Percentiles rank a stretch among this genome's conserved stretches.
These are phyloP conservation scores for Marasmius tenuissimus DNA, from an alignment of 1,284 basidiomycete species.

Conservation along the genomic window DNA sequence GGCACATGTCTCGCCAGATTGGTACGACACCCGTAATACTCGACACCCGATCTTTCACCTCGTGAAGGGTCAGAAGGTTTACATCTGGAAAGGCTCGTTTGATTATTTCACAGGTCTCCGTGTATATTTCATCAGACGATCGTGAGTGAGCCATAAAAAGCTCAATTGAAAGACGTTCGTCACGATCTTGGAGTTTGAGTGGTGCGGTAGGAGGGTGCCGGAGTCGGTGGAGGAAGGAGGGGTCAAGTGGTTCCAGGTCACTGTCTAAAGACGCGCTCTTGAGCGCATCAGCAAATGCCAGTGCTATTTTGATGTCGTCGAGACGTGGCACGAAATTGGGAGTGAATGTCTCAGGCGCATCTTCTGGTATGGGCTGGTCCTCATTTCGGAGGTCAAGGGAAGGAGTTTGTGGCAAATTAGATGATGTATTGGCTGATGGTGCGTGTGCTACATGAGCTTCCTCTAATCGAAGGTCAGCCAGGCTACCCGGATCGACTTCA, in stretches of 20 bases:
- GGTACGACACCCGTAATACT: conserved; percentile 29
- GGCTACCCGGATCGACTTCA: too few species aligned
- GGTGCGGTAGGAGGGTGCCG: conserved; percentile 4
- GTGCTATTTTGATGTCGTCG: conserved; percentile 2
- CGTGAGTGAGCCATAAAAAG: conserved; percentile 7
- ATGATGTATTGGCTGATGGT: too few species aligned
- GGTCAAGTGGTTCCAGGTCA: conserved; percentile 1
- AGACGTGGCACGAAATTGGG: conserved; percentile 3
- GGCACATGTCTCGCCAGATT: conserved; percentile 34
- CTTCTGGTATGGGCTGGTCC: too few species aligned
- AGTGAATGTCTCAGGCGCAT: too few species aligned
- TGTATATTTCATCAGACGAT: conserved; percentile 7
- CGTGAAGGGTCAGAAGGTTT: background rate
- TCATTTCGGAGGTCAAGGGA: too few species aligned
- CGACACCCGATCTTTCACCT: conserved; percentile 17
- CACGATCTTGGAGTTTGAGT: background rate
- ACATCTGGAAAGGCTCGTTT: background rate
- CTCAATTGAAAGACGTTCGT: conserved; percentile 6
- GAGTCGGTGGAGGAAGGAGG: background rate
- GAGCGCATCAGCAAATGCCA: conserved; percentile 4
- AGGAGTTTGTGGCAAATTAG: too few species aligned
- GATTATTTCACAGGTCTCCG: background rate
- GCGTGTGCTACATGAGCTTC: too few species aligned
- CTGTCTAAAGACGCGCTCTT: conserved; percentile 1
- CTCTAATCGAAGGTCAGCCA: too few species aligned